Percentiles rank a stretch among this genome's conserved stretches.
Conservation (phyloP, 2,329 filamentous ascomycete genomes). For the Pseudocercospora pini-densiflorae region DNA sequence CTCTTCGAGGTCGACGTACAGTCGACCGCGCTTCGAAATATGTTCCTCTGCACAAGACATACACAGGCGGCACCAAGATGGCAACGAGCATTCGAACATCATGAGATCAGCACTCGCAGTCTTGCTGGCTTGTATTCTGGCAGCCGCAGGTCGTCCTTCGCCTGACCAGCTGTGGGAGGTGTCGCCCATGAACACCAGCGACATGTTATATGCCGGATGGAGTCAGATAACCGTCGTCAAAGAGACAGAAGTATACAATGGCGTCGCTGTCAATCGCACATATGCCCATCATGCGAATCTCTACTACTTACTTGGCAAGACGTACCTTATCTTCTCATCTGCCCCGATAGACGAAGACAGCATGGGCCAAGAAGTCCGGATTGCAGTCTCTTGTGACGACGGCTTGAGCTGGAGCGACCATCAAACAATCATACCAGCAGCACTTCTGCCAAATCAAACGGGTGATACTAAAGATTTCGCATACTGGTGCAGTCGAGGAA, state of each 20-base stretch:
- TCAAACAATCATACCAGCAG: no score
- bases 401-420: no score
- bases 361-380: neutral
- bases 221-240: neutral
- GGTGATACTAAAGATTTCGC: no score
- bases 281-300: neutral
- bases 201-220: neutral
- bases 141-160: neutral
- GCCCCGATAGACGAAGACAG: neutral
- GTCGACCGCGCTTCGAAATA: neutral
- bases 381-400: no score
- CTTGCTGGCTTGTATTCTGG: neutral
- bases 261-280: neutral
- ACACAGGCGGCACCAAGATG: neutral
- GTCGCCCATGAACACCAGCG: neutral
- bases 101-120: neutral
- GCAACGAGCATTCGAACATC: neutral
- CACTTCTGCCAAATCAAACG: no score
- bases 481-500: neutral
- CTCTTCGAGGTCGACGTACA: neutral
- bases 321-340: neutral
- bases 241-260: neutral
- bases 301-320: neutral
- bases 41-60: neutral
- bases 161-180: neutral